A percentile compares a stretch with the other conserved stretches of the same genome.
phyloP scores from a whole-genome alignment of 768 basidiomycete genomes.

The Naganishia vishniacii region DNA sequence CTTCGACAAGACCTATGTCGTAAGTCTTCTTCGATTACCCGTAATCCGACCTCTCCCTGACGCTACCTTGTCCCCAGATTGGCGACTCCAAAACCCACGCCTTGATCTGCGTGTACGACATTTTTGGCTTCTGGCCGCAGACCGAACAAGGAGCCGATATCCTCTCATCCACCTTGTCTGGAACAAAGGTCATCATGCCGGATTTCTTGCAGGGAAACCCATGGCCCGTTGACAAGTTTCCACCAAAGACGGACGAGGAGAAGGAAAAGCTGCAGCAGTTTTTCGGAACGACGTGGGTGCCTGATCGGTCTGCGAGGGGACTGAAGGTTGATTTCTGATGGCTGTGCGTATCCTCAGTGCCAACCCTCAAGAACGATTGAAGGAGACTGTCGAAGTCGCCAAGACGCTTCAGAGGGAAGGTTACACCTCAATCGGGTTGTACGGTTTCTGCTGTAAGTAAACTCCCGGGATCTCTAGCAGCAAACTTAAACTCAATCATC shows the following conservation, averaged over 20 bases:
- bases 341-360: slow-evolving; percentile 27
- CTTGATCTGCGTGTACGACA: slow-evolving; percentile 52
- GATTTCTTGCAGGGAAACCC: slow-evolving; percentile 60
- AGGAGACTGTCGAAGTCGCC: slow-evolving; percentile 57
- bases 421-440: slow-evolving; percentile 51
- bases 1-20: slow-evolving; percentile 42
- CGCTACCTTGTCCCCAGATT: neutral
- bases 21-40: too few species aligned
- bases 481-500: too few species aligned
- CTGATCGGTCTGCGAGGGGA: neutral
- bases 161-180: slow-evolving; percentile 53
- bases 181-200: slow-evolving; percentile 61
- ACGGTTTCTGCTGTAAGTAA: slow-evolving; percentile 50
- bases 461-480: too few species aligned
- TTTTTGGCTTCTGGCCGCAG: slow-evolving; percentile 65
- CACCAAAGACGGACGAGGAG: slow-evolving; percentile 55
- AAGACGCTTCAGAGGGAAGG: slow-evolving; percentile 50
- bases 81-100: slow-evolving; percentile 26
- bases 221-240: slow-evolving; percentile 55
- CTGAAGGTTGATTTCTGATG: too few species aligned
- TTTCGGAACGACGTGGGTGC: slow-evolving; percentile 54
- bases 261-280: slow-evolving; percentile 58
- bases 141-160: slow-evolving; percentile 65
- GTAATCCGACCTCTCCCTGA: too few species aligned
- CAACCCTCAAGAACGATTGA: slow-evolving; percentile 51